phyloP scores from a whole-genome alignment of 2,329 filamentous ascomycete species.

The Colletotrichum sp. region DNA sequence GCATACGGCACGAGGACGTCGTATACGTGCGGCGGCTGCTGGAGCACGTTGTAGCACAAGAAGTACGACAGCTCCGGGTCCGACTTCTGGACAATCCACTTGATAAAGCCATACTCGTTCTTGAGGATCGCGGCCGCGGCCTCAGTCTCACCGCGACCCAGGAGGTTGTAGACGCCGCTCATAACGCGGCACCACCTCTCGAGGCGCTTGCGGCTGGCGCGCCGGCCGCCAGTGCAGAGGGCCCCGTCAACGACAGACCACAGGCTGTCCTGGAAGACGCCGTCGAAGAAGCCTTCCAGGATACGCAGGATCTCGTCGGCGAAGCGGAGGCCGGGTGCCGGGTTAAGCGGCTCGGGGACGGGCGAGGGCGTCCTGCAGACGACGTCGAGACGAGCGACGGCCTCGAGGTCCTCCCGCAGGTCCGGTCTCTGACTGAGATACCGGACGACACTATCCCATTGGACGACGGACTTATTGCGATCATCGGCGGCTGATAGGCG shows the following conservation, averaged over 20 bases:
- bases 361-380: neutral
- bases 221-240: neutral
- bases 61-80: neutral
- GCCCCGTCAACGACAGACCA: neutral
- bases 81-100: neutral
- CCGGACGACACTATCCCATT: neutral
- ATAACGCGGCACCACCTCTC: fast-evolving
- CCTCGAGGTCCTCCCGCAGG: neutral
- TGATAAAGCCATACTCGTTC: neutral
- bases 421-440: neutral
- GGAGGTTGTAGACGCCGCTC: neutral
- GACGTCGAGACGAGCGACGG: neutral
- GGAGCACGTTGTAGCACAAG: neutral
- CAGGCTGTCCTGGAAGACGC: neutral
- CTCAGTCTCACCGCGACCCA: neutral
- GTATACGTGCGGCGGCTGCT: neutral
- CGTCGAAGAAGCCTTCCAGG: neutral
- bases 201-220: neutral
- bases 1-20: neutral
- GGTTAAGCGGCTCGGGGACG: neutral
- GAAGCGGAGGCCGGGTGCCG: neutral
- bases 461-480: neutral
- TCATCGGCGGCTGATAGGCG: neutral
- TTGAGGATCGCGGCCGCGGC: neutral
- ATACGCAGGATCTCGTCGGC: neutral